Percentiles rank a stretch among this genome's conserved stretches.
Conservation (phyloP, 2,329 filamentous ascomycete species). For the Neopestalotiopsis rosae region DNA sequence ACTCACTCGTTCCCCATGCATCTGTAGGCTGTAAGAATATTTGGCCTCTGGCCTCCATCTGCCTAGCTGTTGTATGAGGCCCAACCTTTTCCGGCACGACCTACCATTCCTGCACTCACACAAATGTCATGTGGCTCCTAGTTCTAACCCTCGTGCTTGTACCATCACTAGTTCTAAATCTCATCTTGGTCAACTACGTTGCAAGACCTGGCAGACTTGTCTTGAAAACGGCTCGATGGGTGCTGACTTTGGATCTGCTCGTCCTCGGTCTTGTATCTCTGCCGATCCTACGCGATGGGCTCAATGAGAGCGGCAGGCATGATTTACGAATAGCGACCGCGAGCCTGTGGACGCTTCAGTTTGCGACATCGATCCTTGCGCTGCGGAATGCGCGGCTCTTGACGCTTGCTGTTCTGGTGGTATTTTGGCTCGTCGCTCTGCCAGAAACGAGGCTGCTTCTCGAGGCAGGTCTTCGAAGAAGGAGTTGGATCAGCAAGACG, state of each 20-base stretch:
- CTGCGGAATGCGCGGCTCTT: neutral
- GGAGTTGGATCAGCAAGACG: neutral
- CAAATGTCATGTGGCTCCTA: neutral
- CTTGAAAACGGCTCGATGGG: neutral
- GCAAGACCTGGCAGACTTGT: neutral
- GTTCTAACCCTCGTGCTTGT: neutral
- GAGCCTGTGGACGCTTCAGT: neutral
- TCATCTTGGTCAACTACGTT: neutral
- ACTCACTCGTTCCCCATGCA: no score
- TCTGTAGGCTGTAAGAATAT: no score
- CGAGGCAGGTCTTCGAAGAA: neutral
- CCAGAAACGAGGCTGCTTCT: neutral
- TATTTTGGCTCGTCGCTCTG: neutral
- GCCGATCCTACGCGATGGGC: neutral
- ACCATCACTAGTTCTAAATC: neutral
- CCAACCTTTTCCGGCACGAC: no score
- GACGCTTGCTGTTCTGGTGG: neutral
- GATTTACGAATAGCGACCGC: neutral
- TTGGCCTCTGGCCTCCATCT: no score
- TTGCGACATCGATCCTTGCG: neutral
- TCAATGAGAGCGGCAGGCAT: neutral
- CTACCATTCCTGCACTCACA: neutral
- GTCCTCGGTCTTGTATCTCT: neutral
- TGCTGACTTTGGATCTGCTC: neutral
- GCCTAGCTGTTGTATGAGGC: no score